phyloP scores from a whole-genome alignment of 441 rosid genomes.

The Adansonia grandidieri region DNA sequence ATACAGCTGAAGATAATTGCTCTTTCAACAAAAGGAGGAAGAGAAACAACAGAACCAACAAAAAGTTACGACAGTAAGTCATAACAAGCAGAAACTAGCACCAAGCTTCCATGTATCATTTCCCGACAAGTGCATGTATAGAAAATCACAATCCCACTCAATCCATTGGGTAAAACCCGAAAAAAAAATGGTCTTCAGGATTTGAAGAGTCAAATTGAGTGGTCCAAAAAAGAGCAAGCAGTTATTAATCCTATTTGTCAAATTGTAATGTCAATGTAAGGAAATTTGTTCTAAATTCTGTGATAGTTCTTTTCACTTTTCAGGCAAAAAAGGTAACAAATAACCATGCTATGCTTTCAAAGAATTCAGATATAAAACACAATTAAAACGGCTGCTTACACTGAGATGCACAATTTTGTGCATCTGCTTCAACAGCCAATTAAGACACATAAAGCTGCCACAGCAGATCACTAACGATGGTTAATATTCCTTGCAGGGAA shows the following conservation, averaged over 20 bases:
- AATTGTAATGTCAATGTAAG: background rate
- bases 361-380: background rate
- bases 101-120: conserved; percentile 7
- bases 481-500: conserved; percentile 14
- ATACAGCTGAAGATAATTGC: background rate
- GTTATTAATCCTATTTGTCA: conserved; percentile 13
- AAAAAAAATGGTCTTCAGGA: background rate
- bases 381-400: background rate
- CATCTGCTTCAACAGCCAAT: conserved; percentile 3
- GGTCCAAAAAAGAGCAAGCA: background rate
- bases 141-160: background rate
- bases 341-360: conserved; percentile 9
- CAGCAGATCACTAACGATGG: background rate
- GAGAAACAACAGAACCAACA: background rate
- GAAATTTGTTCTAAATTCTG: background rate
- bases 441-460: background rate
- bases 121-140: background rate
- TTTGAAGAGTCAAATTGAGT: background rate
- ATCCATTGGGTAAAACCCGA: background rate
- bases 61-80: background rate
- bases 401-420: conserved; percentile 4
- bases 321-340: background rate
- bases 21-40: background rate
- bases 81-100: background rate
- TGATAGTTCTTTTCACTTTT: background rate